These are phyloP conservation scores for Neurospora tetrasperma DNA, from an alignment of 495 filamentous ascomycete species.

Conservation along the genomic window DNA sequence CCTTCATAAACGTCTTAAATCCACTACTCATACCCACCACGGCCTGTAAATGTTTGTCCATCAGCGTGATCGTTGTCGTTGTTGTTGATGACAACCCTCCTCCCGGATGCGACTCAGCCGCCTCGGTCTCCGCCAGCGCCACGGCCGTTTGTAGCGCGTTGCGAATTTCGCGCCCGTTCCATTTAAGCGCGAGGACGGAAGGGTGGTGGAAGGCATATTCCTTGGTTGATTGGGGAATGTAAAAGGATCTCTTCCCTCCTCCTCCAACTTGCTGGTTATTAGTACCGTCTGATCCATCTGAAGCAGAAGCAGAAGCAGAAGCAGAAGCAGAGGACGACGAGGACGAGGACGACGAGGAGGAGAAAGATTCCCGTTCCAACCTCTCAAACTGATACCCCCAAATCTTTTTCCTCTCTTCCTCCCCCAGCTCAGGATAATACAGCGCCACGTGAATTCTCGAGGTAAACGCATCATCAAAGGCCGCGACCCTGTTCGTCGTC, in stretches of 20 bases:
- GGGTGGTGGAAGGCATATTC: slow-evolving; percentile 20
- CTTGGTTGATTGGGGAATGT: slow-evolving; percentile 20
- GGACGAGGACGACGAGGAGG: too few species aligned
- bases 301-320: too few species aligned
- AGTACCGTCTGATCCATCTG: neutral
- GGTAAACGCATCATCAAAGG: slow-evolving; percentile 34
- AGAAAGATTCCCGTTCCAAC: slow-evolving; percentile 4
- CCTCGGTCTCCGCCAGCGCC: slow-evolving; percentile 32
- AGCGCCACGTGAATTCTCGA: slow-evolving; percentile 35
- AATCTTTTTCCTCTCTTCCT: slow-evolving; percentile 27
- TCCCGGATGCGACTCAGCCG: neutral
- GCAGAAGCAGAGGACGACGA: neutral
- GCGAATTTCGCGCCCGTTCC: slow-evolving; percentile 34
- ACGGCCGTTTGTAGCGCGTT: slow-evolving; percentile 36
- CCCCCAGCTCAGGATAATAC: slow-evolving; percentile 26
- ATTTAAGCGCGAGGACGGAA: slow-evolving; percentile 21
- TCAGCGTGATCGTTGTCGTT: slow-evolving; percentile 12
- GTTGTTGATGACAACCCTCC: neutral
- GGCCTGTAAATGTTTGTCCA: slow-evolving; percentile 25
- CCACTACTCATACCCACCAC: slow-evolving; percentile 31
- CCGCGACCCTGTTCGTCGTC: slow-evolving; percentile 35
- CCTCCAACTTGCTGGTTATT: too few species aligned
- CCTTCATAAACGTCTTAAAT: slow-evolving; percentile 26
- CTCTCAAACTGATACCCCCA: slow-evolving; percentile 33
- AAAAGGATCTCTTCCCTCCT: neutral